Evolutionary conservation across 306 rosid species (phyloP).

Genomic region (Lotus japonicus): DNA sequence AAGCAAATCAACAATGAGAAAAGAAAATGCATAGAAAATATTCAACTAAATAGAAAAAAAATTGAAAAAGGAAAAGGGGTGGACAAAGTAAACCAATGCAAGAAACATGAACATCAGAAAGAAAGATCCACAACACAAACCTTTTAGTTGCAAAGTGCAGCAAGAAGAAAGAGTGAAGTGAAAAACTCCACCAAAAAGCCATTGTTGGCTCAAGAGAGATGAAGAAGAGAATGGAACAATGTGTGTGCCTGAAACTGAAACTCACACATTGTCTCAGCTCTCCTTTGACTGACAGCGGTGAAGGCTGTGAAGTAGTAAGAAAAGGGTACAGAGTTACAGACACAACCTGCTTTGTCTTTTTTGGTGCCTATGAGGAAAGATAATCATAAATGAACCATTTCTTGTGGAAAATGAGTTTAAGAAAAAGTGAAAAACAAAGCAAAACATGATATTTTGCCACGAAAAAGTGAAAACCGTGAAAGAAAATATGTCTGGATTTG

Average conservation of each 20-base stretch:
- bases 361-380: slow-evolving; percentile 28
- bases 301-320: slow-evolving; percentile 27
- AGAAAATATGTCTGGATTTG: slow-evolving; percentile 31
- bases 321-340: slow-evolving; percentile 27
- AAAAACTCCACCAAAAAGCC: slow-evolving; percentile 21
- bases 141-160: slow-evolving; percentile 23
- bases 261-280: slow-evolving; percentile 41
- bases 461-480: slow-evolving; percentile 12
- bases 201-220: slow-evolving; percentile 19
- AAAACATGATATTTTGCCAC: background rate
- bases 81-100: background rate
- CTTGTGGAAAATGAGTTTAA: no score
- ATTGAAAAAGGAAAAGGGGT: background rate
- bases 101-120: slow-evolving; percentile 18
- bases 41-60: background rate
- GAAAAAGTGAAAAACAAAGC: background rate
- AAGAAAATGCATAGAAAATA: background rate
- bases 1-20: background rate
- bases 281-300: slow-evolving; percentile 35
- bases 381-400: slow-evolving; percentile 8
- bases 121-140: slow-evolving; percentile 37
- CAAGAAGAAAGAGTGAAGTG: slow-evolving; percentile 25
- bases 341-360: slow-evolving; percentile 28
- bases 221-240: slow-evolving; percentile 30
- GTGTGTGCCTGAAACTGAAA: slow-evolving; percentile 35